Evolutionary conservation across 2,329 filamentous ascomycete species (phyloP), one percentile per base, ranked within the genome.

Genomic region (Aspergillus ibericus): DNA sequence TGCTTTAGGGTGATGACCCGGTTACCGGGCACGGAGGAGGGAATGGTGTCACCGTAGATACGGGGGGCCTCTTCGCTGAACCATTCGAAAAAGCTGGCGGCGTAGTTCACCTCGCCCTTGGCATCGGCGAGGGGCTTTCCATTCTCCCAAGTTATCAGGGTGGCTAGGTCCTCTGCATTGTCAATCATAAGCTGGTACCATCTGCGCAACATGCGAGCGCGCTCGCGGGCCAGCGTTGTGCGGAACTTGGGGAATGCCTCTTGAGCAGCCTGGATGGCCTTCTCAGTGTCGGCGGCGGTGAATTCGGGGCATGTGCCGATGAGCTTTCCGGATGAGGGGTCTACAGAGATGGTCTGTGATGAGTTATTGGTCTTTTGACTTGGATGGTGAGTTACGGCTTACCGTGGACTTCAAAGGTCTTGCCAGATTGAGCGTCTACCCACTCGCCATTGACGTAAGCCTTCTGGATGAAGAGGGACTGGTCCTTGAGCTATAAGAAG

Each of bases 381-480:
- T 12, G 13, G 2, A 13, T 3, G 20, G 10, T 15, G 18, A 15
- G 32, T 32, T 15, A 27, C 25, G 9, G 15, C 71, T 64, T 77
- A 88, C 87, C 89, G 63, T 85, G 82, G 60, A 97, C 91, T 73
- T 95, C 88, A 75, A 98, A 99, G 47, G 92, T 96, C 83, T 96
- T 88, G 72, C 92, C 91, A 0, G 92, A 96, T 70, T 87, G 85
- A 67, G 93, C 91, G 67, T 84, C 83, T 62, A 96, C 85, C 91
- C 93, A 99, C 83, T 96, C 85, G 70, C 95, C 95, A 74, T 99
- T 93, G 71, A 98, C 88, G 72, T 93, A 97, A 70, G 87, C 79
- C 72, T 93, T 85, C 67, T 88, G 86, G 80, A 96, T 97, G 70
- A 98, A 85, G 60, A 99, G 84, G 22, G 89, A 91, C 35, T 85